A percentile compares a stretch with the other conserved stretches of the same genome.
Evolutionary conservation across 257 asterid species (phyloP).

Genomic region (Avicennia marina): DNA sequence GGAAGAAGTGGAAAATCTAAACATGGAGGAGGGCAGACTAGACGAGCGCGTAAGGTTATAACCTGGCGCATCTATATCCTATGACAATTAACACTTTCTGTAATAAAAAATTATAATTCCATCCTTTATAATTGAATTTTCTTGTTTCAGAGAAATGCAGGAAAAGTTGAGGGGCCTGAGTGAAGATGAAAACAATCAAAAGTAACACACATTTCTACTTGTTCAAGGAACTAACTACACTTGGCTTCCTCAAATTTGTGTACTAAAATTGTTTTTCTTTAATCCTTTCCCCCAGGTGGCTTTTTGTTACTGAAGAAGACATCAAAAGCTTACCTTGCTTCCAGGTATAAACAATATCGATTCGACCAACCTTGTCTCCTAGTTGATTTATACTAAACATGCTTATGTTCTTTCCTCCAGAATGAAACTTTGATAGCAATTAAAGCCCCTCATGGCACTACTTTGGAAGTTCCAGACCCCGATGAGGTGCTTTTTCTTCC

Average conservation of each 20-base stretch:
- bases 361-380: neutral
- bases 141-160: constrained; percentile 58
- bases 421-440: constrained; percentile 88
- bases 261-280: neutral
- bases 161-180: constrained; percentile 51
- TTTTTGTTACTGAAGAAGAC: constrained; percentile 86
- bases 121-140: constrained; percentile 18
- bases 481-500: constrained; percentile 57
- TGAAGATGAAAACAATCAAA: constrained; percentile 64
- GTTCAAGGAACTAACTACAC: constrained; percentile 1
- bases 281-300: constrained; percentile 51
- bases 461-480: constrained; percentile 93
- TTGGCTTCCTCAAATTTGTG: constrained; percentile 3
- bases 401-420: constrained; percentile 31
- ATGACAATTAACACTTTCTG: neutral
- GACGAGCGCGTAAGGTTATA: constrained; percentile 55
- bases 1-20: constrained; percentile 55
- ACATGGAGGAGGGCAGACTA: constrained; percentile 42
- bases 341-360: constrained; percentile 49
- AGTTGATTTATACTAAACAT: constrained; percentile 11
- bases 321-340: constrained; percentile 76
- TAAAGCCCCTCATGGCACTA: constrained; percentile 96
- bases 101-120: constrained; percentile 5
- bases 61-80: constrained; percentile 4
- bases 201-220: constrained; percentile 23